Conservation (phyloP, 192 early-diverging fungal genomes). For the Obelidium mucronatum region DNA sequence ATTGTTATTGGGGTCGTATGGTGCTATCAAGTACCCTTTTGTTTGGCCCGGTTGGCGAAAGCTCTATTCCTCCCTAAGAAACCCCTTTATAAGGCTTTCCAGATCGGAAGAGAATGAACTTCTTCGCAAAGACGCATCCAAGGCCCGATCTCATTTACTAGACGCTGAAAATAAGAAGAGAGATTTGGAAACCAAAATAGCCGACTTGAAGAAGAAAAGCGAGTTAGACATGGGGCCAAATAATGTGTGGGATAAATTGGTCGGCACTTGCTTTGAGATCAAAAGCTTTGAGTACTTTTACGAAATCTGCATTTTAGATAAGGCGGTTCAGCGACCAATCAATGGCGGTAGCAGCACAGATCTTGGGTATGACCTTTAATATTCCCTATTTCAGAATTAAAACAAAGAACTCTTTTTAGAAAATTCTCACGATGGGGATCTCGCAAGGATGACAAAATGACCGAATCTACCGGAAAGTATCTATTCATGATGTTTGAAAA, state of each 20-base stretch:
- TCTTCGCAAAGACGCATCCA: conserved; percentile 17
- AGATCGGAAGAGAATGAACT: conserved; percentile 28
- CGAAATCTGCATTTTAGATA: conserved; percentile 84
- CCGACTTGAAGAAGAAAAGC: conserved; percentile 58
- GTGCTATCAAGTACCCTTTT: conserved; percentile 3
- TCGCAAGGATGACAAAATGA: conserved; percentile 47
- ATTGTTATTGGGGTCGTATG: not conserved
- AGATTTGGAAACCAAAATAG: conserved; percentile 40
- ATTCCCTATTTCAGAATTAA: conserved; percentile 49
- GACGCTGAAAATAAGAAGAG: conserved; percentile 37
- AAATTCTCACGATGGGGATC: conserved; percentile 51
- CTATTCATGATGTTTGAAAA: conserved; percentile 68
- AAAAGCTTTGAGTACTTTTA: conserved; percentile 76
- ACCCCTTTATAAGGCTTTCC: conserved; percentile 3
- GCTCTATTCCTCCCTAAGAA: not conserved
- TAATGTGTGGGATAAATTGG: conserved; percentile 72
- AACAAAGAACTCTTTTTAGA: conserved; percentile 20
- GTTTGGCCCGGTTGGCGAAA: conserved; percentile 35
- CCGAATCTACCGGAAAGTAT: conserved; percentile 56
- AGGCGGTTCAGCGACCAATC: conserved; percentile 76
- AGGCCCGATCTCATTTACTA: conserved; percentile 24
- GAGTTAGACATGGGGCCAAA: conserved; percentile 75
- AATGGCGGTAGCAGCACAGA: conserved; percentile 61
- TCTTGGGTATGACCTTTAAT: conserved; percentile 49
- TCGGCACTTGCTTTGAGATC: conserved; percentile 72